Conservation (phyloP, 2,329 filamentous ascomycete genomes). For the Pseudogymnoascus sp. region DNA sequence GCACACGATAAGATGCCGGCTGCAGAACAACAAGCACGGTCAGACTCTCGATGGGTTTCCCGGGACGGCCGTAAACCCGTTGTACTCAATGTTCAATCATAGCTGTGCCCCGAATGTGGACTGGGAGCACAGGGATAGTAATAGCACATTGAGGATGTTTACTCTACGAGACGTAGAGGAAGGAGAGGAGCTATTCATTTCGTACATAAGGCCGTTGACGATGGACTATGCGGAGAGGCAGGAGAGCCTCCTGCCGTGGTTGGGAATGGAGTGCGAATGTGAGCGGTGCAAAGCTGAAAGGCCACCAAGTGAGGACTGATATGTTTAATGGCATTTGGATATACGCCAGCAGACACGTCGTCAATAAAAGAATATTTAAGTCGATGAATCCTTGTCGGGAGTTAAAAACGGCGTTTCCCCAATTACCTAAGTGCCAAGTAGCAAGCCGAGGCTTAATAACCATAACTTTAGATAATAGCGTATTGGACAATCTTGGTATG, state of each 20-base stretch:
- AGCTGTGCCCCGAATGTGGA: slow-evolving; percentile 28
- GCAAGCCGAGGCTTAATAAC: background rate
- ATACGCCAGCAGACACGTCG: background rate
- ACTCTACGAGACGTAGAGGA: slow-evolving; percentile 18
- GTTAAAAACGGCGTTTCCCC: background rate
- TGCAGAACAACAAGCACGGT: slow-evolving; percentile 30
- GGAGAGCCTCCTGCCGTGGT: slow-evolving; percentile 14
- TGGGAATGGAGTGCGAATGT: slow-evolving; percentile 13
- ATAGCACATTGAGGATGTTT: slow-evolving; percentile 23
- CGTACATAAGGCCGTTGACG: slow-evolving; percentile 19
- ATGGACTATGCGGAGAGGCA: slow-evolving; percentile 12
- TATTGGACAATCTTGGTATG: background rate
- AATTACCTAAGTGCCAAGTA: slow-evolving; percentile 1
- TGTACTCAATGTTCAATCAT: slow-evolving; percentile 30
- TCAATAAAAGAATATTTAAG: background rate
- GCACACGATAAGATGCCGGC: slow-evolving; percentile 27
- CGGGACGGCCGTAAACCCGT: slow-evolving; percentile 25
- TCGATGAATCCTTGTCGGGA: background rate
- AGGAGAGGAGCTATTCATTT: slow-evolving; percentile 23
- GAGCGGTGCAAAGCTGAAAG: slow-evolving; percentile 2
- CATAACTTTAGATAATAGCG: slow-evolving; percentile 2
- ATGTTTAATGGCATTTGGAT: background rate
- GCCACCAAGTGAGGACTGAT: background rate
- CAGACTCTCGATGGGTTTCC: slow-evolving; percentile 21
- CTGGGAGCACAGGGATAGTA: slow-evolving; percentile 22